Conservation (phyloP, 1,284 basidiomycete species). For the Ceratobasidium sp. region DNA sequence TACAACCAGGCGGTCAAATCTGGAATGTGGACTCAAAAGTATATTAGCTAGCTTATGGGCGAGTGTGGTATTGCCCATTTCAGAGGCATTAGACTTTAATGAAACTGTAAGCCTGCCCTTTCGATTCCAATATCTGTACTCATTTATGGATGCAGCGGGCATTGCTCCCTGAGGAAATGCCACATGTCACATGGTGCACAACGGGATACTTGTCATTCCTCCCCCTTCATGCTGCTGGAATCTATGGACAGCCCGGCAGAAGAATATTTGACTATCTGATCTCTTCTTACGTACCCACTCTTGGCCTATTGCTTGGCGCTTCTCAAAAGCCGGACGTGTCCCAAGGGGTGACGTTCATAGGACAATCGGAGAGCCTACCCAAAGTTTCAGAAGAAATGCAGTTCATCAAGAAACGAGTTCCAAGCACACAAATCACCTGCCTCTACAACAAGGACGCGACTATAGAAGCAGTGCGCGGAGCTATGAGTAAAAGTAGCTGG, state of each 20-base stretch:
- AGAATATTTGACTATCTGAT: conserved; percentile 49
- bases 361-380: neutral
- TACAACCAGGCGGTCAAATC: neutral
- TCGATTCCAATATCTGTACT: neutral
- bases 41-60: neutral
- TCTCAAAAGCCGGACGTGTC: too few relatives aligned
- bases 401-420: neutral
- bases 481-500: neutral
- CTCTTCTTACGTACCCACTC: conserved; percentile 53
- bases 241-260: conserved; percentile 40
- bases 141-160: neutral
- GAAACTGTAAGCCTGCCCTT: neutral
- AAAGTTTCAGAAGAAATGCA: neutral
- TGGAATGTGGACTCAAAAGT: neutral
- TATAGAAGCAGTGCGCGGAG: neutral
- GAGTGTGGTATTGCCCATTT: neutral
- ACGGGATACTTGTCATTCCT: conserved; percentile 50
- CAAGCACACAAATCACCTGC: neutral
- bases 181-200: conserved; percentile 58
- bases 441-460: neutral
- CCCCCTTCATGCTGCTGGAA: conserved; percentile 55
- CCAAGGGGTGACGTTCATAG: neutral
- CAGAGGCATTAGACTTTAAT: neutral
- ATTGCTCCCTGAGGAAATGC: too few relatives aligned
- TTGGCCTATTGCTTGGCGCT: conserved; percentile 48